Percentiles rank a stretch among this genome's conserved stretches.
Evolutionary conservation across 2,329 filamentous ascomycete genomes (phyloP).

Genomic region (Botrytis fabae): DNA sequence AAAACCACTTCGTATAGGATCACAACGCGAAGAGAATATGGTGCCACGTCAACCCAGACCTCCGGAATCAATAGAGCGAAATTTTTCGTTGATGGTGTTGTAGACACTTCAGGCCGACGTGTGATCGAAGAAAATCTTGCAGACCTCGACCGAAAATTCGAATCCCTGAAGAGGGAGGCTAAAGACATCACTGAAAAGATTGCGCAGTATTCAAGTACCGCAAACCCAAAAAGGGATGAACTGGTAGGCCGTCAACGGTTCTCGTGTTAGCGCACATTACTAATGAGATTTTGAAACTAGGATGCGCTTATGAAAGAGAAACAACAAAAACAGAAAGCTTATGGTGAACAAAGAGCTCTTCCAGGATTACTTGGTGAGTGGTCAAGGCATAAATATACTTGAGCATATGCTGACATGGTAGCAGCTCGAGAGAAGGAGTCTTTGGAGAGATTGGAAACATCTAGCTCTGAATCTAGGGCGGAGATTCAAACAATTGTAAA

Average conservation of each 20-base stretch:
- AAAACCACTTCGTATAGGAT: slow-evolving; percentile 64
- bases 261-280: not conserved
- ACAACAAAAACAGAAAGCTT: slow-evolving; percentile 63
- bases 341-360: slow-evolving; percentile 64
- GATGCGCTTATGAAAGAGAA: slow-evolving; percentile 61
- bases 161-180: slow-evolving; percentile 32
- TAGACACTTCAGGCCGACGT: slow-evolving; percentile 65
- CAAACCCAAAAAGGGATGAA: slow-evolving; percentile 41
- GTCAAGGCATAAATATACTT: not conserved
- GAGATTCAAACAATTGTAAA: slow-evolving; percentile 53
- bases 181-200: slow-evolving; percentile 26
- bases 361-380: slow-evolving; percentile 68
- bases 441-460: slow-evolving; percentile 39
- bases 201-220: slow-evolving; percentile 44
- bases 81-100: slow-evolving; percentile 75
- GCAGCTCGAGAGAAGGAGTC: slow-evolving; percentile 42
- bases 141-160: slow-evolving; percentile 34
- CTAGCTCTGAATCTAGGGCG: slow-evolving; percentile 44
- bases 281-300: slow-evolving; percentile 41
- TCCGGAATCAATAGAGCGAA: slow-evolving; percentile 59
- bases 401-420: slow-evolving; percentile 35
- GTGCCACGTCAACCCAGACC: slow-evolving; percentile 69
- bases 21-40: slow-evolving; percentile 74
- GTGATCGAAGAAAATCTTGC: slow-evolving; percentile 57
- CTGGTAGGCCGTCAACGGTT: slow-evolving; percentile 42